Evolutionary conservation across 306 rosid genomes (phyloP).

Genomic region (Ormosia semicastrata): DNA sequence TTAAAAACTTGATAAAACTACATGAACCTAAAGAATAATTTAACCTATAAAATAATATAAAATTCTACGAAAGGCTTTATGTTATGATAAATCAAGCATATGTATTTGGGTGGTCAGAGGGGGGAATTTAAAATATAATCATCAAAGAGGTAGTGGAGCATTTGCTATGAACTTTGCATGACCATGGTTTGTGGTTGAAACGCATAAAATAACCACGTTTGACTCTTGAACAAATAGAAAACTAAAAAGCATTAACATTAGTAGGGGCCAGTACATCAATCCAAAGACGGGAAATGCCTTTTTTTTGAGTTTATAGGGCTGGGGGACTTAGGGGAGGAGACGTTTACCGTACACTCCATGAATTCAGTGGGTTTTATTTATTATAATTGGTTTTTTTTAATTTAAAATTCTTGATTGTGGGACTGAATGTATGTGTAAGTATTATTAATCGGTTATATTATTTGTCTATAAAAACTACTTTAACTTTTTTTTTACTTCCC

Average conservation of each 20-base stretch:
- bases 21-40: too few relatives aligned
- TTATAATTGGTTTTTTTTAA: too few relatives aligned
- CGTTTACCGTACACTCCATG: too few relatives aligned
- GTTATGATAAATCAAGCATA: neutral
- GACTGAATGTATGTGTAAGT: too few relatives aligned
- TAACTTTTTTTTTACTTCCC: too few relatives aligned
- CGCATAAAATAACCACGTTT: slow-evolving; percentile 16
- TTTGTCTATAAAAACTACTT: too few relatives aligned
- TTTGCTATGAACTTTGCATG: neutral
- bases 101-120: neutral
- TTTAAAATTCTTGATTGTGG: too few relatives aligned
- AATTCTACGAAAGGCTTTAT: neutral
- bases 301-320: neutral
- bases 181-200: slow-evolving; percentile 17
- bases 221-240: slow-evolving; percentile 18
- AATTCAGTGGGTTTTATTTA: too few relatives aligned
- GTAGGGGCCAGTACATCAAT: slow-evolving; percentile 20
- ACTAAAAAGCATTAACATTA: neutral
- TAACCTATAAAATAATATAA: too few relatives aligned
- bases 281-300: slow-evolving; percentile 37
- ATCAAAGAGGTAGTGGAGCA: slow-evolving; percentile 36
- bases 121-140: slow-evolving; percentile 18
- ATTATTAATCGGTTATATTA: too few relatives aligned
- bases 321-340: neutral
- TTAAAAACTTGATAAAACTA: too few relatives aligned